Base-by-base conservation (phyloP, 73 alveolate species). In the Tetrahymena malaccensis region DNA sequence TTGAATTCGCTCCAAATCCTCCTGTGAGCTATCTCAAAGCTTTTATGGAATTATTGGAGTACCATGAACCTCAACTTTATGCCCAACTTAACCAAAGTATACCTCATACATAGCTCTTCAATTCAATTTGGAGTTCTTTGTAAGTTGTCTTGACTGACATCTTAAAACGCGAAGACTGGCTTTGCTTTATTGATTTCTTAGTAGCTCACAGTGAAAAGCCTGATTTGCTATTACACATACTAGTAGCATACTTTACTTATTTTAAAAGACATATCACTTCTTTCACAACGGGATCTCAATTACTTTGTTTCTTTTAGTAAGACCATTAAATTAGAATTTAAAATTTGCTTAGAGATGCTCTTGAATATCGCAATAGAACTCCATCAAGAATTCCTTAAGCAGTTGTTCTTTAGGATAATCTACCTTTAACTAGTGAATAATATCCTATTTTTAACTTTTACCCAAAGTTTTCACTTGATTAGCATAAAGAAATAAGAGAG, bases 1-100 rank as follows among this genome's bases (percentile, higher is more conserved):
- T 85, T 57, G 97, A 95, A 89, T 85, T 55, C 35, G 93, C 94
- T 43, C 97, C 97, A 31, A 85, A 95, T 43, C 95, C 97, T 25
- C 97, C 97, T 70, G 89, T 70, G 6, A 70, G 89, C 37, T 70
- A 70, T 70, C 6, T 70, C 6, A 70, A 70, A 31, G 89, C 89
- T 7, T 70, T 70, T 8, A 70, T 70, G 89, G 89, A 70, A 70
- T n/a, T 70, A 22, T 34, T 70, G 31, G 89, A 70, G 31, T 70
- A 27, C 25, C 89, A 70, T 70, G 89, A 70, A 8, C 89, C 89
- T 70, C 31, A 70, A 70, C 89, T 70, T 70, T 22, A 70, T n/a
- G 89, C 89, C 1, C 22, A 70, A 40, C 37, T 70, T 27, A 70
- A 70, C 19, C 34, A 70, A 27, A 70, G 25, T 70, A 70, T 70